These are phyloP conservation scores for Marasmius oreades DNA, from an alignment of 1,284 basidiomycete species.

Conservation along the genomic window DNA sequence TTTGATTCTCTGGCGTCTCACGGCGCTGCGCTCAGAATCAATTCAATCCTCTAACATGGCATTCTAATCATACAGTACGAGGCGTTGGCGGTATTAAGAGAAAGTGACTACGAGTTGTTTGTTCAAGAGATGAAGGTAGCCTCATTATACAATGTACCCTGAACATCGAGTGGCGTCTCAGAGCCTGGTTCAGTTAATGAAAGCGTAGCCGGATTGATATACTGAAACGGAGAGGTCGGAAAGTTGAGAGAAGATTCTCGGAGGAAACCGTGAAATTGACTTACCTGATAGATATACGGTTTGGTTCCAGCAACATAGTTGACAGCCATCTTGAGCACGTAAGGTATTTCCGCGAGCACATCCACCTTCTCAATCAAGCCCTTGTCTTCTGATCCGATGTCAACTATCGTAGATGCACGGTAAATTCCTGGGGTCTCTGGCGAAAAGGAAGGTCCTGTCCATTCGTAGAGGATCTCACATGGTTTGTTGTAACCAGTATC, in stretches of 20 bases:
- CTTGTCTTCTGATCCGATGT: constrained; percentile 56
- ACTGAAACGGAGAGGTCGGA: constrained; percentile 44
- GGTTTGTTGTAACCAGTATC: constrained; percentile 87
- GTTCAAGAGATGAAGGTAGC: constrained; percentile 83
- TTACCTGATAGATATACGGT: constrained; percentile 89
- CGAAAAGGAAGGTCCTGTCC: constrained; percentile 70
- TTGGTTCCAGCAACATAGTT: constrained; percentile 91
- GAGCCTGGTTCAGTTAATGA: constrained; percentile 61
- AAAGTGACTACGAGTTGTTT: neutral
- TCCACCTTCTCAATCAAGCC: constrained; percentile 97
- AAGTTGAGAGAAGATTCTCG: constrained; percentile 14
- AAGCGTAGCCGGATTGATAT: constrained; percentile 75
- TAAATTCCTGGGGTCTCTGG: constrained; percentile 51
- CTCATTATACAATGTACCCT: constrained; percentile 83
- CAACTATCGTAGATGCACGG: constrained; percentile 50
- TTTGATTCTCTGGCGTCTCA: neutral
- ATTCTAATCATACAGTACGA: neutral
- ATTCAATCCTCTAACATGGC: too few relatives aligned
- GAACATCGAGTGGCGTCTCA: constrained; percentile 45
- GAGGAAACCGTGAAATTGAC: constrained; percentile 20
- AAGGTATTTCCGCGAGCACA: constrained; percentile 93
- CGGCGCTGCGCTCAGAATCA: too few relatives aligned
- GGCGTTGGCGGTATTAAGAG: neutral
- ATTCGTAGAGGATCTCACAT: constrained; percentile 67
- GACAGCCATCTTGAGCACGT: constrained; percentile 84